phyloP scores from a whole-genome alignment of 2,329 filamentous ascomycete genomes.

The Elsinoe fawcettii region DNA sequence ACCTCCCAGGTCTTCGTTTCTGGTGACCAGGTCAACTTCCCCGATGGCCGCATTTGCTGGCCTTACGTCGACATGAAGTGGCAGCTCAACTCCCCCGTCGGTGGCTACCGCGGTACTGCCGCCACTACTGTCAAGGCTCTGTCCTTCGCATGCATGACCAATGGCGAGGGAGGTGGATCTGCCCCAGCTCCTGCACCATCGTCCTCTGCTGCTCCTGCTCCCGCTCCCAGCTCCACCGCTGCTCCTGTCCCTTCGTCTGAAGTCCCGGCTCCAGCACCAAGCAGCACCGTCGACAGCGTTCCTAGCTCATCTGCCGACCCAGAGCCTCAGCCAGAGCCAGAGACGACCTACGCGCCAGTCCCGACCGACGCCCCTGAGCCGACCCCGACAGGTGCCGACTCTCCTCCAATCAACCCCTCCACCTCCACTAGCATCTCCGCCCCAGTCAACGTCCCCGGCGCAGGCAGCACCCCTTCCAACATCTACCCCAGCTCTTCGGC shows the following conservation, averaged over 20 bases:
- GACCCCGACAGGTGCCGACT: constrained; percentile 6
- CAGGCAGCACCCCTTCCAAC: background rate
- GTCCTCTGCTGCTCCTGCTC: constrained; percentile 10
- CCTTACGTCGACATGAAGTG: constrained; percentile 52
- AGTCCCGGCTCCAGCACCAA: background rate
- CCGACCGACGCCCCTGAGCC: background rate
- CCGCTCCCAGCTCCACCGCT: constrained; percentile 3
- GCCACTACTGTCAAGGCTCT: constrained; percentile 35
- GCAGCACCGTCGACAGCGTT: background rate
- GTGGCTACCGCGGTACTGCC: constrained; percentile 22
- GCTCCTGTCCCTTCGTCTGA: background rate
- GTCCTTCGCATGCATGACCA: constrained; percentile 46
- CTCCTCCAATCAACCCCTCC: constrained; percentile 3
- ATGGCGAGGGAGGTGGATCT: constrained; percentile 10
- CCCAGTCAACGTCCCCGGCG: constrained; percentile 2
- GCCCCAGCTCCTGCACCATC: constrained; percentile 15
- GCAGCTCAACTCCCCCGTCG: constrained; percentile 34
- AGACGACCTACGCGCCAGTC: background rate
- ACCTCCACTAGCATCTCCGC: background rate
- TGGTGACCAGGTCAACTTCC: constrained; percentile 55
- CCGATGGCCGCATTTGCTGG: constrained; percentile 54
- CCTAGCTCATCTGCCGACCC: background rate
- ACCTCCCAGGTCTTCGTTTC: constrained; percentile 49
- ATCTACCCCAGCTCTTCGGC: background rate
- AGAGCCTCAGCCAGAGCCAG: too few species aligned